These are phyloP conservation scores for Agrostemma githago DNA, from an alignment of 148 eudicot species.

Conservation along the genomic window DNA sequence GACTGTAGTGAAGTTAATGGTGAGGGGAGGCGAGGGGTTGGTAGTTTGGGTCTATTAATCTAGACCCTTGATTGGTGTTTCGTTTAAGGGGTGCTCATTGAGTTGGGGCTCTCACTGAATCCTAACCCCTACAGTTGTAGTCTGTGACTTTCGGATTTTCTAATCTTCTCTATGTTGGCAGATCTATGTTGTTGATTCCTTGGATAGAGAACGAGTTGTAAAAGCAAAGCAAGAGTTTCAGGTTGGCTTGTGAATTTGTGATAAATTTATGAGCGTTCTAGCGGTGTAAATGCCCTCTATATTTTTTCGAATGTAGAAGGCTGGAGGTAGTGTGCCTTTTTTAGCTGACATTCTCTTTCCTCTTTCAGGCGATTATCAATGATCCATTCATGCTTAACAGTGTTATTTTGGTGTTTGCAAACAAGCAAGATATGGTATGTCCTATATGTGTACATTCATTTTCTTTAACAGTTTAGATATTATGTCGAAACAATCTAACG, in stretches of 20 bases:
- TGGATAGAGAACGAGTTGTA: conserved; percentile 92
- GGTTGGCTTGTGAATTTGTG: conserved; percentile 36
- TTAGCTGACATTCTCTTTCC: conserved; percentile 21
- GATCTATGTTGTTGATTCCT: conserved; percentile 99
- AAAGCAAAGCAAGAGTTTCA: conserved; percentile 93
- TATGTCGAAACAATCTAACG: too few species aligned
- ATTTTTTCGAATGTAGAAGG: not conserved
- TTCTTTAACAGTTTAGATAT: too few species aligned
- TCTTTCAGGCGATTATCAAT: conserved; percentile 75
- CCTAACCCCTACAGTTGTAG: not conserved
- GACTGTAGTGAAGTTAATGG: not conserved
- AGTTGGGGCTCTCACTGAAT: not conserved
- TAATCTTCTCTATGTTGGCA: conserved; percentile 29
- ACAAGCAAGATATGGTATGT: conserved; percentile 97
- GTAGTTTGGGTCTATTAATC: not conserved
- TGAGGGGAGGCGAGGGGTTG: not conserved
- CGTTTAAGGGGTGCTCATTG: not conserved
- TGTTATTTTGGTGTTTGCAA: conserved; percentile 94
- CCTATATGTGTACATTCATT: too few species aligned
- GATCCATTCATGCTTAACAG: conserved; percentile 98
- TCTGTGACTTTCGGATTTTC: not conserved
- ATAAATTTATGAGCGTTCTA: conserved; percentile 14
- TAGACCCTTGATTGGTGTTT: not conserved
- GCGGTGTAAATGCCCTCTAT: conserved; percentile 11
- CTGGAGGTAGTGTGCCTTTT: not conserved